Conservation (phyloP, 2,329 filamentous ascomycete species). For the Raffaelea ambrosiae region DNA sequence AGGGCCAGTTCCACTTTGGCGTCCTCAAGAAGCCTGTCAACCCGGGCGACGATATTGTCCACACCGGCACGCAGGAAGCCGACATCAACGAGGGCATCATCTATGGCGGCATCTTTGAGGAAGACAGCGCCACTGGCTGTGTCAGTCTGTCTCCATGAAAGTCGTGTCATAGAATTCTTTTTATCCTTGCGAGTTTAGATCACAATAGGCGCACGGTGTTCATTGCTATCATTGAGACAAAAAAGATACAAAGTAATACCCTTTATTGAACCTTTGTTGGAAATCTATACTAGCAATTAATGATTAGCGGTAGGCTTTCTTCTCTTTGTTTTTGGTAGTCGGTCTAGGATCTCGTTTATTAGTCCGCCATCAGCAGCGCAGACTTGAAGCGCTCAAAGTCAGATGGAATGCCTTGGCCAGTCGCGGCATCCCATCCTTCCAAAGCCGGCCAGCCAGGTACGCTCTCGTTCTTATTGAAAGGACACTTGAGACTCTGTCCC, state of each 20-base stretch:
- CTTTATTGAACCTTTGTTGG: background rate
- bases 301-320: too few species aligned
- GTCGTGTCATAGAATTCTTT: background rate
- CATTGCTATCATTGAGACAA: too few species aligned
- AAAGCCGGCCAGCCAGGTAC: conserved; percentile 35
- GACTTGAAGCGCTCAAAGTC: conserved; percentile 28
- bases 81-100: conserved; percentile 44
- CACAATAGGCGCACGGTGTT: too few species aligned
- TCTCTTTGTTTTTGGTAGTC: too few species aligned
- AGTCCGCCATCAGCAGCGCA: background rate
- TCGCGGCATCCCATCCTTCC: conserved; percentile 38
- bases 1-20: conserved; percentile 55
- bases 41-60: conserved; percentile 32
- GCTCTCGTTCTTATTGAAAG: conserved; percentile 20
- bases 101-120: conserved; percentile 43
- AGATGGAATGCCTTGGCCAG: conserved; percentile 38
- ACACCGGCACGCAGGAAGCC: conserved; percentile 36
- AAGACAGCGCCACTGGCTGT: conserved; percentile 35
- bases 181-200: too few species aligned
- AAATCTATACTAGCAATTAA: background rate
- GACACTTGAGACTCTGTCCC: conserved; percentile 32
- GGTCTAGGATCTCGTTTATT: too few species aligned
- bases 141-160: conserved; percentile 23
- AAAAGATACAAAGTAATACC: background rate
- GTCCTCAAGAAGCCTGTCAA: conserved; percentile 52